Base-by-base conservation (phyloP, 305 asterid genomes). In the Fraxinus velutina region DNA sequence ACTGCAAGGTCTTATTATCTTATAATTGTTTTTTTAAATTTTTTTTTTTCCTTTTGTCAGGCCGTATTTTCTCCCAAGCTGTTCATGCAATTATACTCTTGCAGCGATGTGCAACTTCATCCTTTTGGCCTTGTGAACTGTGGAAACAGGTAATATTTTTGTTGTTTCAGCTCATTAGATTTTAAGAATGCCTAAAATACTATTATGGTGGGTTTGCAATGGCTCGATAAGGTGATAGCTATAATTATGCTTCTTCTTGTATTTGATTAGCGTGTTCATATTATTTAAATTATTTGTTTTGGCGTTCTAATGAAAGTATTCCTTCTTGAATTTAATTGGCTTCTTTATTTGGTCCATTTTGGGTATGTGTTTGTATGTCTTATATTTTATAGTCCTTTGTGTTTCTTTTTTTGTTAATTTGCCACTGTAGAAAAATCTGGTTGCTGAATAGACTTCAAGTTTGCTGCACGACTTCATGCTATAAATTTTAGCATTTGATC, bases 101-200 rank as follows among this genome's bases (percentile, higher is more conserved):
- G 83, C 70, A 83, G 81, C 76, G 82, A 80, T 75, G 75, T 85
- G 85, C 87, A 78, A 73, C 83, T 86, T 74, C 89, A 81, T 52
- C 93, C 92, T 1, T 90, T 88, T 86, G 93, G 93, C 82, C 92
- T 90, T 79, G 78, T 81, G 42, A 90, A 90, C 78, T 89, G 92
- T 77, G 93, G 93, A 87, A 90, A 89, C 81, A 90, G 93, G 93
- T 90, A 55, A 77, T 83, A 84, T 22, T 24, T 8, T 39, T 66
- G 8, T 66, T 66, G 9, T 70, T 70, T 70, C 22, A 29, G 42
- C 75, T 70, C 75, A 29, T 29, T 70, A 15, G 39, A 13, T 70
- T 66, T 10, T 29, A 70, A 70, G 39, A 21, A 70, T 13, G 24
- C 39, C 75, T 70, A 70, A 29, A 70, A 13, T 30, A 70, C 73